A percentile compares a stretch with the other conserved stretches of the same genome.
phyloP scores from a whole-genome alignment of 1,139 yeast species.

The Lodderomyces margitis region DNA sequence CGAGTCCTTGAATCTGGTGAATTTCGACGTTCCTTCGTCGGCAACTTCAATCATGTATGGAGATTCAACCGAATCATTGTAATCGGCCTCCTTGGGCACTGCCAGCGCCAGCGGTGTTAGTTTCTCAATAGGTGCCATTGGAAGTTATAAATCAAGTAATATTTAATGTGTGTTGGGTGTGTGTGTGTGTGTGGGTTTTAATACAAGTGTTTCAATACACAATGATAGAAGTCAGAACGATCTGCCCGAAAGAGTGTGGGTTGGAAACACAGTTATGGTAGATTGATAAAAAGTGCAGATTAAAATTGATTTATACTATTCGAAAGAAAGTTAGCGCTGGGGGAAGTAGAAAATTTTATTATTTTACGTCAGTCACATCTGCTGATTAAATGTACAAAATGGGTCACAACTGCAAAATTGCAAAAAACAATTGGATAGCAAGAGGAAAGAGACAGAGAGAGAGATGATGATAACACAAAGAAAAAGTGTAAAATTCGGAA shows the following conservation, averaged over 20 bases:
- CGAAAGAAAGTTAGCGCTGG: neutral
- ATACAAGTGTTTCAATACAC: too few species aligned
- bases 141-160: neutral
- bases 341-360: neutral
- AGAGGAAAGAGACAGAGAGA: constrained; percentile 2
- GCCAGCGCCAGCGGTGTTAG: constrained; percentile 1
- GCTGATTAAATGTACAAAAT: neutral
- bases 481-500: neutral
- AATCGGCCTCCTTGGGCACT: constrained; percentile 3
- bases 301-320: neutral
- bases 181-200: too few species aligned
- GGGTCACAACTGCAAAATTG: neutral
- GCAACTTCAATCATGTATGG: constrained; percentile 10
- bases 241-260: too few species aligned
- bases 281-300: neutral
- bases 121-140: constrained; percentile 1
- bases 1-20: constrained; percentile 30
- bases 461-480: neutral
- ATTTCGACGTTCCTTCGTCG: constrained; percentile 12
- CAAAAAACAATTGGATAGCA: neutral
- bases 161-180: too few species aligned
- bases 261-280: neutral
- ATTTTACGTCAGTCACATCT: neutral
- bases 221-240: too few species aligned
- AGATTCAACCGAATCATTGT: constrained; percentile 12